Evolutionary conservation across 2,329 filamentous ascomycete species (phyloP).

Genomic region (Trichoderma arundinaceum): DNA sequence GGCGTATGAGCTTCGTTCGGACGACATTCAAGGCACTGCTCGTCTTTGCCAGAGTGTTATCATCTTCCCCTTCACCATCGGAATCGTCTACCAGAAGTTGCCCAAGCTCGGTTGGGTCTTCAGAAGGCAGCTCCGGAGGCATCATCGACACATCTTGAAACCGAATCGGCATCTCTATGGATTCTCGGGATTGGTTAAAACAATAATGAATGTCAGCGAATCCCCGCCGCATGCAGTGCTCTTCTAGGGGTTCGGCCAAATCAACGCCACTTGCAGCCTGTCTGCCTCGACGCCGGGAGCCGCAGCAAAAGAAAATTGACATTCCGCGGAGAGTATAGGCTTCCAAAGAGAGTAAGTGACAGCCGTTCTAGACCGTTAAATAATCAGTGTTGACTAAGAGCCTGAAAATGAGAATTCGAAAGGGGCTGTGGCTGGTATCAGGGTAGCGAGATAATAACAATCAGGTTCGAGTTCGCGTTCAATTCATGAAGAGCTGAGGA

Average conservation of each 20-base stretch:
- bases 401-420: conserved; percentile 23
- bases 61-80: conserved; percentile 47
- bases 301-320: conserved; percentile 30
- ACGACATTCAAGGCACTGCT: conserved; percentile 53
- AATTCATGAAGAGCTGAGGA: neutral
- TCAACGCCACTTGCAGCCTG: conserved; percentile 9
- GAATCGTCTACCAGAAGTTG: conserved; percentile 48
- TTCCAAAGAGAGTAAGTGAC: neutral
- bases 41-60: conserved; percentile 40
- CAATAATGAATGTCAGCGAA: neutral
- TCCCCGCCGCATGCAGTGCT: neutral
- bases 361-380: neutral
- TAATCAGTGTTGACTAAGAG: conserved; percentile 30
- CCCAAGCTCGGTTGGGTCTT: conserved; percentile 39
- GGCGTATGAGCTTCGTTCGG: conserved; percentile 52
- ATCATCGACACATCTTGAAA: conserved; percentile 1
- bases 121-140: conserved; percentile 11
- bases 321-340: conserved; percentile 24
- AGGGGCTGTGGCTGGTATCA: conserved; percentile 11
- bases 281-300: conserved; percentile 24
- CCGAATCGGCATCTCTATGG: conserved; percentile 14
- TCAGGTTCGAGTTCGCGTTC: neutral
- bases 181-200: conserved; percentile 1
- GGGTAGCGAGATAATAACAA: conserved; percentile 18
- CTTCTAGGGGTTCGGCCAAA: neutral